phyloP scores from a whole-genome alignment of 495 filamentous ascomycete genomes.

The Thermothielavioides terrestris region DNA sequence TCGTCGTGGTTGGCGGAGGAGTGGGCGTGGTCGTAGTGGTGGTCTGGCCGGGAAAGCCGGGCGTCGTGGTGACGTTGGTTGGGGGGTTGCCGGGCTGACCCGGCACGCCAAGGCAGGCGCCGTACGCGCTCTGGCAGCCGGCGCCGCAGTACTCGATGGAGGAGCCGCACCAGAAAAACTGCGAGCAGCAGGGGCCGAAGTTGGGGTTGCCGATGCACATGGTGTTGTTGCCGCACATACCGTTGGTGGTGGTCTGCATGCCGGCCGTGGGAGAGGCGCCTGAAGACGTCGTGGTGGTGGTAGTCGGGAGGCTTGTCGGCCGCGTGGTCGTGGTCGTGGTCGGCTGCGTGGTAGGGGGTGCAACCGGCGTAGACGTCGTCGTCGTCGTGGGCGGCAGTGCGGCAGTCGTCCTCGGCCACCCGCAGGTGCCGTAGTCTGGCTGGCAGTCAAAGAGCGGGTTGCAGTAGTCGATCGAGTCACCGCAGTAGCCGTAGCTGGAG shows the following conservation, averaged over 20 bases:
- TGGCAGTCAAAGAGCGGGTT: slow-evolving; percentile 42
- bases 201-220: slow-evolving; percentile 23
- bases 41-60: too few relatives aligned
- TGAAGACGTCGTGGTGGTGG: slow-evolving; percentile 2
- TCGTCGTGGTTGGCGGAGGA: background rate
- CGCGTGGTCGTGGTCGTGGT: background rate
- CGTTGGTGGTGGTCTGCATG: slow-evolving; percentile 22
- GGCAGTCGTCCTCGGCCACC: slow-evolving; percentile 18
- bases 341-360: background rate
- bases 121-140: slow-evolving; percentile 41
- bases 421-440: slow-evolving; percentile 33
- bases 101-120: slow-evolving; percentile 23
- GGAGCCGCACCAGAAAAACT: slow-evolving; percentile 45
- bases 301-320: slow-evolving; percentile 1
- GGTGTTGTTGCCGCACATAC: slow-evolving; percentile 29
- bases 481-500: slow-evolving; percentile 44
- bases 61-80: slow-evolving; percentile 9
- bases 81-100: slow-evolving; percentile 1
- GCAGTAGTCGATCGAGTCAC: slow-evolving; percentile 41
- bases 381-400: slow-evolving; percentile 6
- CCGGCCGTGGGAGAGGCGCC: slow-evolving; percentile 13
- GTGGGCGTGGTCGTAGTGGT: background rate
- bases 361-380: slow-evolving; percentile 9
- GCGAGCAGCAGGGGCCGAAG: slow-evolving; percentile 34
- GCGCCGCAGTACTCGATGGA: slow-evolving; percentile 41